Base-by-base conservation (phyloP, 106 monocot genomes). In the Dactylorhiza incarnata region DNA sequence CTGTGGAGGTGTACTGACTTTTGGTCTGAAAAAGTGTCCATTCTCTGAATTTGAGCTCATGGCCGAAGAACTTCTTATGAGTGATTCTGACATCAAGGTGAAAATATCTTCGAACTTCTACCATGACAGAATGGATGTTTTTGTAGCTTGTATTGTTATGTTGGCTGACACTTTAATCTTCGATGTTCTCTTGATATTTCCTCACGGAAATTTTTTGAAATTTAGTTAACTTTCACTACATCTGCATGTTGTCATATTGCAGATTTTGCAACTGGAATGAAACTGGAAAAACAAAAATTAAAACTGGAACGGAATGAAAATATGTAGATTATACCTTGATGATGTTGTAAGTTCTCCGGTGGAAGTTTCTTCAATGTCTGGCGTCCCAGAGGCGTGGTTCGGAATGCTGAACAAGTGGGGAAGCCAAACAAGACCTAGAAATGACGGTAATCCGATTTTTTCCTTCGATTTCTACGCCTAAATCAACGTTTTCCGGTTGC, bases 51-150 rank as follows among this genome's bases (percentile, higher is more conserved):
- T 99, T 86, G 99, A 99, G 70, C 91, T 99, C 49, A 88, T 99
- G 91, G 91, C 90, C 59, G 99, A 99, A 85, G 99, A 99, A 78
- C 99, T 99, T 86, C 91, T 99, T 20, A 89, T 99, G 85, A 99
- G 99, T 79, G 99, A 99, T 68, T 94, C 94, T 67, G 78, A 77
- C 69, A 87, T 99, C 83, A 99, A 86, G 99, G 99, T 99, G 71
- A 74, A 29, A 73, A 29, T 74, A 54, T 37, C 49, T 37, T 37
- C 13, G 11, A 53, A 29, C 12, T 74, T 16, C 55, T 55, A 4
- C 22, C 20, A 16, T 37, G 26, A 13, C 11, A 20, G 10, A n/a
- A 7, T 49, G n/a, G 16, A 2, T 70, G n/a, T 70, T 70, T 46
- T 45, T 0, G 49, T 3, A 22, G 17, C 10, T 48, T 22, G 49